Evolutionary conservation across 306 rosid genomes (phyloP).

Genomic region (Cicer chorassanicum): DNA sequence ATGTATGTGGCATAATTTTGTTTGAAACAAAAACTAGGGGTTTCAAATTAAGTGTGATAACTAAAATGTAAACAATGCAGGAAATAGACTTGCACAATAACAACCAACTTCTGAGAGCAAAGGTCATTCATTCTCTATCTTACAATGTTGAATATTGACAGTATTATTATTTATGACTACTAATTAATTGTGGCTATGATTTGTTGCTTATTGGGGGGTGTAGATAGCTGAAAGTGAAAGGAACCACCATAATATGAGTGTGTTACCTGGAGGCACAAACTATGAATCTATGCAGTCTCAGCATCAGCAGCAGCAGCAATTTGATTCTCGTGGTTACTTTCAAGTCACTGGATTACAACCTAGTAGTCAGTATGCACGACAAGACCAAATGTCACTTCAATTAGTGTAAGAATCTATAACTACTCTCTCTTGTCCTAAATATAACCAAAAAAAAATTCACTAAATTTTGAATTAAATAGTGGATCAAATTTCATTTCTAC

Average conservation of each 20-base stretch:
- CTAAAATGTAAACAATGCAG: constrained; percentile 53
- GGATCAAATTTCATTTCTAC: too few species aligned
- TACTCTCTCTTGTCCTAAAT: background rate
- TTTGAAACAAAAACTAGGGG: too few species aligned
- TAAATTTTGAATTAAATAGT: too few species aligned
- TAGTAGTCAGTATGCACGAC: constrained; percentile 64
- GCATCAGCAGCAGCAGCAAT: constrained; percentile 53
- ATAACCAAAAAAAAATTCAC: too few species aligned
- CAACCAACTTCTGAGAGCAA: constrained; percentile 87
- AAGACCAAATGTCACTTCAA: constrained; percentile 82
- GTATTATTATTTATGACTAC: background rate
- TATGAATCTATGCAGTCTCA: constrained; percentile 70
- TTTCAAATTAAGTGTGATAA: background rate
- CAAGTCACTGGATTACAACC: constrained; percentile 84
- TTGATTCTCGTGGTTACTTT: constrained; percentile 74
- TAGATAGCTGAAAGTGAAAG: constrained; percentile 92
- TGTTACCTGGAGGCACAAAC: constrained; percentile 56
- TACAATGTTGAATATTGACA: background rate
- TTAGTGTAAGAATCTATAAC: constrained; percentile 59
- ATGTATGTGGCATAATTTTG: too few species aligned
- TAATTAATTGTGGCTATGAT: too few species aligned
- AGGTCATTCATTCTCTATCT: constrained; percentile 46
- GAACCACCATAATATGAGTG: constrained; percentile 58
- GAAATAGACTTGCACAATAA: constrained; percentile 86
- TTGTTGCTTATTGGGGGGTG: background rate